phyloP scores from a whole-genome alignment of 2,329 filamentous ascomycete genomes.

The Hypoxylon sp. region DNA sequence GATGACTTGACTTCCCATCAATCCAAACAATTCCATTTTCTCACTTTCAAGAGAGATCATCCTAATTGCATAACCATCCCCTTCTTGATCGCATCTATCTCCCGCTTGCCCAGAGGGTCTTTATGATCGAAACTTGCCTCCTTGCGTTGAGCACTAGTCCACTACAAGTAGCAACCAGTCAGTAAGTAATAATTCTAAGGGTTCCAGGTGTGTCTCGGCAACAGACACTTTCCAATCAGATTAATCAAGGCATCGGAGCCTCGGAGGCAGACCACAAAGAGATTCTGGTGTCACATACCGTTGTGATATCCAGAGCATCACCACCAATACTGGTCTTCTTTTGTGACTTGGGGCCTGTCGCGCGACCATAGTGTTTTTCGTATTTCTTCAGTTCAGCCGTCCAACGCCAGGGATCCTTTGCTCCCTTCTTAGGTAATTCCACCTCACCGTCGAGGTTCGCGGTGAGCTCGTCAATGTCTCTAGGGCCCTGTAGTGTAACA shows the following conservation, averaged over 20 bases:
- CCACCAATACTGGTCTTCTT: constrained; percentile 55
- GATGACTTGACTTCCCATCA: neutral
- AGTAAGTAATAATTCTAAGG: neutral
- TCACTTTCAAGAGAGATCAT: constrained; percentile 15
- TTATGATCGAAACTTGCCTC: constrained; percentile 52
- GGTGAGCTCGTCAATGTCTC: constrained; percentile 48
- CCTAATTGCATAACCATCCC: constrained; percentile 53
- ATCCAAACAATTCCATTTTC: neutral
- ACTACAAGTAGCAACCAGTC: constrained; percentile 24
- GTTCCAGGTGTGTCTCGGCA: neutral
- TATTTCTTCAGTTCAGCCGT: constrained; percentile 48
- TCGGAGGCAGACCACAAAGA: neutral
- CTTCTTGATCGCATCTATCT: constrained; percentile 57
- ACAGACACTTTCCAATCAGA: neutral
- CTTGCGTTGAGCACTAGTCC: constrained; percentile 55
- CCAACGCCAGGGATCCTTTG: constrained; percentile 52
- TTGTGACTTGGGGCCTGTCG: constrained; percentile 6
- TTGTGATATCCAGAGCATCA: constrained; percentile 57
- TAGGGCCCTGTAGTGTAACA: constrained; percentile 52
- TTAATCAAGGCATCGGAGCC: neutral
- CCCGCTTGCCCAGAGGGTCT: constrained; percentile 56
- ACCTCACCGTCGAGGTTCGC: constrained; percentile 48
- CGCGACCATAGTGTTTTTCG: constrained; percentile 29
- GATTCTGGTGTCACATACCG: constrained; percentile 24
- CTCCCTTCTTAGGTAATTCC: constrained; percentile 49